These are phyloP conservation scores for Acacia crassicarpa DNA, from an alignment of 306 rosid species.

Conservation along the genomic window DNA sequence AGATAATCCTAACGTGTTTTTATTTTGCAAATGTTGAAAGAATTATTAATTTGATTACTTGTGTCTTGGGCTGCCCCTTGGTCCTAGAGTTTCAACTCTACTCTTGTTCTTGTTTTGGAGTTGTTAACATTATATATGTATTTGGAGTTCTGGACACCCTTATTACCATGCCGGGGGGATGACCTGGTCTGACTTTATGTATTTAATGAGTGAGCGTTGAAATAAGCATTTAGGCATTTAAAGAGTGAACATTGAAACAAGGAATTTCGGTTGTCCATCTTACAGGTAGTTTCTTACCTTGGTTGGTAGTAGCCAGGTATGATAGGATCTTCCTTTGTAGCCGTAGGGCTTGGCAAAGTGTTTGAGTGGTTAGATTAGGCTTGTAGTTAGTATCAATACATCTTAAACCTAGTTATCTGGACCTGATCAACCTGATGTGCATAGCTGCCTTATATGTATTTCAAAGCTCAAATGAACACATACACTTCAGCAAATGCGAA, in stretches of 20 bases:
- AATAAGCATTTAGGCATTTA: background rate
- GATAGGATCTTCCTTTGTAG: background rate
- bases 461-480: background rate
- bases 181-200: background rate
- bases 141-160: background rate
- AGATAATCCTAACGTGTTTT: background rate
- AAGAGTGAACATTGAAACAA: background rate
- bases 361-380: background rate
- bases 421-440: background rate
- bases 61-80: background rate
- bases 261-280: background rate
- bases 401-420: background rate
- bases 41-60: background rate
- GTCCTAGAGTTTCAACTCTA: background rate
- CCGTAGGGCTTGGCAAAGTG: background rate
- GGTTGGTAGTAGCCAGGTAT: background rate
- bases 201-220: too few species aligned
- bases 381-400: background rate
- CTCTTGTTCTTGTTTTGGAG: slow-evolving; percentile 14
- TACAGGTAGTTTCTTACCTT: background rate
- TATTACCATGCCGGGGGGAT: background rate
- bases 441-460: background rate
- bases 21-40: background rate
- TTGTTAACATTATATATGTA: background rate
- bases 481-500: background rate